Percentiles rank a stretch among this genome's conserved stretches.
These are phyloP conservation scores for Helichrysum umbraculigerum DNA, from an alignment of 129 eudicot species.

Conservation along the genomic window DNA sequence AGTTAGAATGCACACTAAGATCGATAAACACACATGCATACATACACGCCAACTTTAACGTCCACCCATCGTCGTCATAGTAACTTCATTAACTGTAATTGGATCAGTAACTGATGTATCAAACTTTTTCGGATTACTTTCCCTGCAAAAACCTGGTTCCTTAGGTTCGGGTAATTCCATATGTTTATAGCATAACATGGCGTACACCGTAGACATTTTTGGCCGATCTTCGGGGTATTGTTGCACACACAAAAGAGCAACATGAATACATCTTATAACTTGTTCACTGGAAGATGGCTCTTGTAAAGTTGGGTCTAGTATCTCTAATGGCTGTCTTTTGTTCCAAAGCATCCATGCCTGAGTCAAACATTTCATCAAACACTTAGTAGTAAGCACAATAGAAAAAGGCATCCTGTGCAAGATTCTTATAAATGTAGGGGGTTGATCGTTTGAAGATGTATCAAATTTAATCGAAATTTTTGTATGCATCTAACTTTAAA, in stretches of 20 bases:
- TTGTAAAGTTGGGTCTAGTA: conserved; percentile 34
- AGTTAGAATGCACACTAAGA: conserved; percentile 13
- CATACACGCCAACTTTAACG: conserved; percentile 7
- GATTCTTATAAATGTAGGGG: too few species aligned
- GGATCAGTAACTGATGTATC: conserved; percentile 30
- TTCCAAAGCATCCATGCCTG: conserved; percentile 64
- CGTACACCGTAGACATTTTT: conserved; percentile 41
- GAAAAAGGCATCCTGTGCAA: too few species aligned
- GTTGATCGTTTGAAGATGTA: too few species aligned
- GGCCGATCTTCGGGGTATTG: conserved; percentile 48
- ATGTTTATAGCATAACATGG: conserved; percentile 41
- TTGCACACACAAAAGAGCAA: conserved; percentile 61
- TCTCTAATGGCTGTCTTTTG: conserved; percentile 29
- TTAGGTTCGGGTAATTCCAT: conserved; percentile 42
- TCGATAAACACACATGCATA: conserved; percentile 6
- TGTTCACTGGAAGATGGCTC: conserved; percentile 36
- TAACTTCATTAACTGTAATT: conserved; percentile 37
- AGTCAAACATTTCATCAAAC: background rate
- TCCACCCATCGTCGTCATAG: conserved; percentile 36
- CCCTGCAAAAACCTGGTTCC: conserved; percentile 45
- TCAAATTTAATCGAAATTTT: too few species aligned
- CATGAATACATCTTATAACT: conserved; percentile 42
- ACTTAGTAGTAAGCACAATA: background rate
- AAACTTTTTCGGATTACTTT: conserved; percentile 24
- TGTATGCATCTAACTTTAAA: too few species aligned